Evolutionary conservation across 2,329 filamentous ascomycete species (phyloP), one percentile per base, ranked within the genome.

Genomic region (Pezicula carpinea): DNA sequence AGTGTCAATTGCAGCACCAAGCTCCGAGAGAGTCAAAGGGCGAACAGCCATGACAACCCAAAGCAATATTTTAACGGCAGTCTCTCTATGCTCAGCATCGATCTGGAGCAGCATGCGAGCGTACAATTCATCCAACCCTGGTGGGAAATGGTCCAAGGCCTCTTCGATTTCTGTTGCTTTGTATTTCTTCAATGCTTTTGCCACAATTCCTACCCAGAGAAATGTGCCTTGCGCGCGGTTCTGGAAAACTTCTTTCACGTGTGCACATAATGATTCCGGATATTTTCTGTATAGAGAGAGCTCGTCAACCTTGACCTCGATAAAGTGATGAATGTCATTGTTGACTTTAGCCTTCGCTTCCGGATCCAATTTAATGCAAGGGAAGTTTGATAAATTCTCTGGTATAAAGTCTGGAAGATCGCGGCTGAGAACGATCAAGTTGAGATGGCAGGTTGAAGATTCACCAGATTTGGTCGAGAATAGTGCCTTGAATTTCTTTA

Each of bases 141-240:
- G 41, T 23, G 60, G 62, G 13, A 63, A 43, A 8, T 23, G 21
- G 4, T 54, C 31, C 11, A 66, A 46, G 0, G 56, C 57, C 3
- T 56, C 41, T 38, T 60, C 44, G 14, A 59, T 46, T 43, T 56
- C 46, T 3, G 44, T 32, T 8, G 34, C 10, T 39, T 22, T 48
- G 15, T 48, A 50, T 44, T 47, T 49, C 31, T 26, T 40, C n/a
- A 57, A 36, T 17, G 32, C 44, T 18, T 51, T 39, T 3, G 48
- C 48, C 26, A 49, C 53, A 38, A 57, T 38, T 35, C 45, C 49
- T 17, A 62, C 57, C 64, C 60, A 68, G 6, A 67, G 53, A 39
- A 66, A 66, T 38, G 61, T 66, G 3, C 61, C 62, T 42, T 63
- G 42, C 10, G 64, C 53, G 8, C 59, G 49, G 35, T 53, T 29